Conservation (phyloP, 352 stramenopile species). For the Phytophthora sp. region DNA sequence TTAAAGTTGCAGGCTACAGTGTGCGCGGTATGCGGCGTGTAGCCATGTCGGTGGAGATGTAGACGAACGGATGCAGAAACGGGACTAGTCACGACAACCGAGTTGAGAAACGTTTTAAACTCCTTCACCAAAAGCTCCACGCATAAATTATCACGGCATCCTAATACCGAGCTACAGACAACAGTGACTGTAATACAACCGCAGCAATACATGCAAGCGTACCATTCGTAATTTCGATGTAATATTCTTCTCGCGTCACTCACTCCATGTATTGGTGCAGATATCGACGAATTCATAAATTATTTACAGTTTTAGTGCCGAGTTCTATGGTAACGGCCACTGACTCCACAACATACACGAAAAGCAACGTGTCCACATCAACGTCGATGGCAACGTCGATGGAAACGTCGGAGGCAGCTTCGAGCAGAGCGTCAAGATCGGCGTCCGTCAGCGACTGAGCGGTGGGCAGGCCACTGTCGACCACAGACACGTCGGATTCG, state of each 20-base stretch:
- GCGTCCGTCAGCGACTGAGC: not conserved
- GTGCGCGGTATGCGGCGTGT: no score
- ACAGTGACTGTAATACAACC: not conserved
- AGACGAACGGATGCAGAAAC: not conserved
- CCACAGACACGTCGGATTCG: slow-evolving; percentile 16
- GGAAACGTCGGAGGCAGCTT: not conserved
- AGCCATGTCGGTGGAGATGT: not conserved
- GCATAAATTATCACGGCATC: no score
- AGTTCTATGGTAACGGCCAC: not conserved
- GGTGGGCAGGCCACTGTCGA: slow-evolving; percentile 4
- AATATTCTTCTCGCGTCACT: not conserved
- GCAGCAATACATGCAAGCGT: not conserved
- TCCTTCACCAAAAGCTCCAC: not conserved
- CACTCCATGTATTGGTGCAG: not conserved
- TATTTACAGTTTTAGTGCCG: no score
- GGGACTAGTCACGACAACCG: not conserved
- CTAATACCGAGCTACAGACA: no score
- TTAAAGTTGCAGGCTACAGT: no score
- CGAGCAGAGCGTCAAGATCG: slow-evolving; percentile 24
- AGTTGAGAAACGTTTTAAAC: no score
- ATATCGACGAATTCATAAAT: slow-evolving; percentile 2
- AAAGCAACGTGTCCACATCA: not conserved
- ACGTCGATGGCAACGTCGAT: not conserved
- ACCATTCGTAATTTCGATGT: not conserved
- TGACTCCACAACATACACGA: not conserved